Percentiles rank a stretch among this genome's conserved stretches.
Evolutionary conservation across 108 stramenopile species (phyloP).

Genomic region (Phaeodactylum tricornutum): DNA sequence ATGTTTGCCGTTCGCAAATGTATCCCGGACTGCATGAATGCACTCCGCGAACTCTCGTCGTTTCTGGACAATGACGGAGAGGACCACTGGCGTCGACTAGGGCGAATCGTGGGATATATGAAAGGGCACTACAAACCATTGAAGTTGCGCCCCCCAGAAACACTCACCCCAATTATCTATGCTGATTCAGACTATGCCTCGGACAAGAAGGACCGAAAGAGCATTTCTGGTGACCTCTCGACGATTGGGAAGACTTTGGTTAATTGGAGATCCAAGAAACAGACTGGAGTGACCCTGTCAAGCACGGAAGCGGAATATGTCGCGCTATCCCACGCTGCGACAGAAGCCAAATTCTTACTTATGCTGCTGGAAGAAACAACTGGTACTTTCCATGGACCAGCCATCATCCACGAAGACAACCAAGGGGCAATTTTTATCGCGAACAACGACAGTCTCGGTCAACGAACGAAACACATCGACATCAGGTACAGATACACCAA

Average conservation of each 20-base stretch:
- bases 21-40: slow-evolving; percentile 5
- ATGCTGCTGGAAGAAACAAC: slow-evolving; percentile 14
- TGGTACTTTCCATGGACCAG: background rate
- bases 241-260: slow-evolving; percentile 14
- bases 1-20: slow-evolving; percentile 1
- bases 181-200: slow-evolving; percentile 11
- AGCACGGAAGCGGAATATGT: slow-evolving; percentile 16
- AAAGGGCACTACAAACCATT: background rate
- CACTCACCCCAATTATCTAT: background rate
- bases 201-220: slow-evolving; percentile 7
- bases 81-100: slow-evolving; percentile 7
- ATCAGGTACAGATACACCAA: background rate
- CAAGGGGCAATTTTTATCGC: slow-evolving; percentile 13
- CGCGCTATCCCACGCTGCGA: slow-evolving; percentile 4
- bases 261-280: slow-evolving; percentile 5
- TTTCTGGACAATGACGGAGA: slow-evolving; percentile 1
- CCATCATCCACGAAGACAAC: slow-evolving; percentile 12
- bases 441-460: slow-evolving; percentile 11
- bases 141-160: slow-evolving; percentile 5
- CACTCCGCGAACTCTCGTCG: slow-evolving; percentile 3
- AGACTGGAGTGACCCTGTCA: slow-evolving; percentile 3
- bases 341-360: slow-evolving; percentile 12
- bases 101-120: slow-evolving; percentile 9
- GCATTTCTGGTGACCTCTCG: slow-evolving; percentile 7
- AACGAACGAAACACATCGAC: slow-evolving; percentile 21